These are phyloP conservation scores for Claviceps digitariae DNA, from an alignment of 2,329 filamentous ascomycete genomes.

Conservation along the genomic window DNA sequence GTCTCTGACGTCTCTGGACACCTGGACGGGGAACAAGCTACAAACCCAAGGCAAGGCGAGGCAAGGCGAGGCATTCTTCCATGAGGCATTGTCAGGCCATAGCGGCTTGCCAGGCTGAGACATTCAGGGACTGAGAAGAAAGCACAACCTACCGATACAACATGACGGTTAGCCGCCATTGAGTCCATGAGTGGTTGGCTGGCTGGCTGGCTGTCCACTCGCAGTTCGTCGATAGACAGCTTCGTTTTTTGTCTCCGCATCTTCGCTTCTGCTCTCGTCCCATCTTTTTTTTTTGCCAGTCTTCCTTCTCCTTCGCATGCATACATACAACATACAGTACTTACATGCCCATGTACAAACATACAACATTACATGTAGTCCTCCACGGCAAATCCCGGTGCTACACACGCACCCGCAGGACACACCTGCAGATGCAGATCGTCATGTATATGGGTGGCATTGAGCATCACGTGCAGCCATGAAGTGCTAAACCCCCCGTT, in stretches of 20 bases:
- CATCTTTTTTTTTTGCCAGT: too few species aligned
- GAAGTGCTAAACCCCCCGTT: constrained; percentile 6
- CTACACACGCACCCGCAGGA: constrained; percentile 3
- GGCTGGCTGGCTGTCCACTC: not conserved
- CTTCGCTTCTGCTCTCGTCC: not conserved
- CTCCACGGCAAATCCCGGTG: constrained; percentile 3
- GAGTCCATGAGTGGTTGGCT: too few species aligned
- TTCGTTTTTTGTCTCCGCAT: not conserved
- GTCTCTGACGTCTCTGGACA: not conserved
- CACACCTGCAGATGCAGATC: constrained; percentile 9
- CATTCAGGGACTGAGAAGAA: constrained; percentile 9
- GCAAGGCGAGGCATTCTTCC: constrained; percentile 8
- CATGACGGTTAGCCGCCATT: not conserved
- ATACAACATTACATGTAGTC: not conserved
- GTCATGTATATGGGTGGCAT: constrained; percentile 5
- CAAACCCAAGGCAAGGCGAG: not conserved
- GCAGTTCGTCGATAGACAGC: not conserved
- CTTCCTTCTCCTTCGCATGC: not conserved
- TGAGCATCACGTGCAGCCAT: constrained; percentile 14
- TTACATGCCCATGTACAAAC: too few species aligned
- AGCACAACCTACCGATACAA: not conserved
- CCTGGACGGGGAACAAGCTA: not conserved
- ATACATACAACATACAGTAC: too few species aligned
- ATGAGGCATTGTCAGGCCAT: constrained; percentile 6
- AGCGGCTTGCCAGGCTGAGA: constrained; percentile 5